These are phyloP conservation scores for Blastobotrys elegans DNA, from an alignment of 1,139 yeast genomes.

Conservation along the genomic window DNA sequence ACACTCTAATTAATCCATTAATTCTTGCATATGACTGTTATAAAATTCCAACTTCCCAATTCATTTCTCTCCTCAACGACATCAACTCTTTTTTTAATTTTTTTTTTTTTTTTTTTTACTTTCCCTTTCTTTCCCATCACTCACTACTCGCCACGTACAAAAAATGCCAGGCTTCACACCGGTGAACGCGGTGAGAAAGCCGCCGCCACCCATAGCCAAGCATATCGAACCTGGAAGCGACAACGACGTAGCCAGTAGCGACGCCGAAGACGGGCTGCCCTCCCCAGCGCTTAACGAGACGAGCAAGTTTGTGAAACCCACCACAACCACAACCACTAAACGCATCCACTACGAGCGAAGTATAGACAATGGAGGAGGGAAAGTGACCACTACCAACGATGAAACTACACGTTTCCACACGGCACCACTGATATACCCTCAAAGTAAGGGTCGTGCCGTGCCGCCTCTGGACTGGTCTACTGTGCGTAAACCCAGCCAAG, in stretches of 20 bases:
- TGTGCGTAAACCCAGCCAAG: constrained; percentile 19
- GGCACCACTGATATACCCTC: constrained; percentile 41
- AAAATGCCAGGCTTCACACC: constrained; percentile 23
- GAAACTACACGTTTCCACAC: constrained; percentile 5
- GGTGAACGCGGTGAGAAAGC: constrained; percentile 17
- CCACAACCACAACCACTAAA: background rate
- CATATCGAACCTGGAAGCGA: too few species aligned
- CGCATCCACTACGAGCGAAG: background rate
- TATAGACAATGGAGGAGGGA: background rate
- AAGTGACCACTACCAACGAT: background rate
- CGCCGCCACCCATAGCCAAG: constrained; percentile 3
- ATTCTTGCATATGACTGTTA: background rate
- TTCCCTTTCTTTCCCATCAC: background rate
- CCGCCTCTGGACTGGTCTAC: constrained; percentile 40
- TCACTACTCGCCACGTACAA: background rate
- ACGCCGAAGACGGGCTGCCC: too few species aligned
- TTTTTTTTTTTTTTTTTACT: background rate
- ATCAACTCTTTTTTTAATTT: too few species aligned
- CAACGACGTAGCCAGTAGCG: too few species aligned
- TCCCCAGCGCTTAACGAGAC: too few species aligned
- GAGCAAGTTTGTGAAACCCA: constrained; percentile 4
- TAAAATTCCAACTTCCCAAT: too few species aligned
- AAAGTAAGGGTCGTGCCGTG: constrained; percentile 40
- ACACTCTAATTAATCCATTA: background rate
- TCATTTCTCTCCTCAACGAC: too few species aligned